Conservation (phyloP, 2,329 filamentous ascomycete species). For the Diaporthe vexans region DNA sequence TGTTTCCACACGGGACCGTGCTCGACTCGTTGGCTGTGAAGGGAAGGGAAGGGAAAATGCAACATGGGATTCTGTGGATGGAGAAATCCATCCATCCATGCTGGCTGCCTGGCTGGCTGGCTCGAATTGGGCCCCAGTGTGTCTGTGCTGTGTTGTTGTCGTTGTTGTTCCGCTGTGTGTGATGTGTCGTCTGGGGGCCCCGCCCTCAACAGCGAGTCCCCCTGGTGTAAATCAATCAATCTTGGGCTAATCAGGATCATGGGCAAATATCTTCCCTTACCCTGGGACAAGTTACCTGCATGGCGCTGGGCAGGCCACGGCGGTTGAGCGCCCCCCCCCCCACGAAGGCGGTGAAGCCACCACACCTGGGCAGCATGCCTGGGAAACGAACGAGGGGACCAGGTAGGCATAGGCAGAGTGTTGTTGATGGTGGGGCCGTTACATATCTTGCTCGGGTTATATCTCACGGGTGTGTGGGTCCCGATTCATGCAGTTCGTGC, state of each 20-base stretch:
- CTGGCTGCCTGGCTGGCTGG: no score
- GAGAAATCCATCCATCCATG: background rate
- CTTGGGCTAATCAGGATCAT: no score
- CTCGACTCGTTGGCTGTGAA: background rate
- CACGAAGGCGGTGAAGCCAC: conserved; percentile 12
- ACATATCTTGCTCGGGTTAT: background rate
- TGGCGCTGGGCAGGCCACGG: no score
- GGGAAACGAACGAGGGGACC: no score
- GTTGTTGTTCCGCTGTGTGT: background rate
- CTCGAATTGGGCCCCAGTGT: background rate
- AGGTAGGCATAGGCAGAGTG: no score
- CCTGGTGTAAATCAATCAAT: no score
- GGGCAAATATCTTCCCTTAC: no score
- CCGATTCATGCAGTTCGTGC: background rate
- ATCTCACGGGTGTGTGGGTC: background rate
- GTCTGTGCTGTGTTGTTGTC: conserved; percentile 1
- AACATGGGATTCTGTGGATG: background rate
- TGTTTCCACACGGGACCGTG: no score
- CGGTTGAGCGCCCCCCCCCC: no score
- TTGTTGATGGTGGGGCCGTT: background rate
- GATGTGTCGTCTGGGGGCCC: background rate
- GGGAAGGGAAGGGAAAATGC: background rate
- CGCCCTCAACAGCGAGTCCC: no score
- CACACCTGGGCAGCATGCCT: no score
- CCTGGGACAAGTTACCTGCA: no score